Conservation (phyloP, 208 protist genomes). For the Crithidia bombi region DNA sequence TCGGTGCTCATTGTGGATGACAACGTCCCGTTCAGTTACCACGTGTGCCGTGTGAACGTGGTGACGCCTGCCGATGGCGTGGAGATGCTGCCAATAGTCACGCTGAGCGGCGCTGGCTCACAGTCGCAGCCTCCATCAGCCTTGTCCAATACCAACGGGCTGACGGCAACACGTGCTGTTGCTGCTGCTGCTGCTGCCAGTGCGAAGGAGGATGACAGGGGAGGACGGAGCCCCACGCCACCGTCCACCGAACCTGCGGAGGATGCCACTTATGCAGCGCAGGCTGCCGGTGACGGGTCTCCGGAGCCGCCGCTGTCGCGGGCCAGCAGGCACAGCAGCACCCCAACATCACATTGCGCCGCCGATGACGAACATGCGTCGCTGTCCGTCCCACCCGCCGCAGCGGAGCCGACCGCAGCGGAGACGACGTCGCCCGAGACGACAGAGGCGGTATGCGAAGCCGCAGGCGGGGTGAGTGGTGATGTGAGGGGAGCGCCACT, state of each 20-base stretch:
- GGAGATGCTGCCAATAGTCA: slow-evolving; percentile 25
- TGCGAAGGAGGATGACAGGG: not conserved
- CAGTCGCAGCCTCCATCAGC: not conserved
- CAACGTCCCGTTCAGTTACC: slow-evolving; percentile 66
- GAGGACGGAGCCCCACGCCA: not conserved
- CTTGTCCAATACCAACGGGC: not conserved
- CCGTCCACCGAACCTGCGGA: not conserved
- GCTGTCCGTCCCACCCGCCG: not conserved
- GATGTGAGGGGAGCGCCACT: not conserved
- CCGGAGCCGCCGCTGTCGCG: not conserved
- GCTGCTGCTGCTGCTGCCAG: not conserved
- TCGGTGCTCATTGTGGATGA: slow-evolving; percentile 76
- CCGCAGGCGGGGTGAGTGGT: not conserved
- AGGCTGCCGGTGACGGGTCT: not conserved
- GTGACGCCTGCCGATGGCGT: slow-evolving; percentile 42
- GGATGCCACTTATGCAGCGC: not conserved
- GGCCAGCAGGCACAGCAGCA: slow-evolving; percentile 7
- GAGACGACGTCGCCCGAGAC: slow-evolving; percentile 3
- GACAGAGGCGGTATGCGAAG: not conserved
- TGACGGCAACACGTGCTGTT: not conserved
- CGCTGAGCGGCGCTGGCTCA: slow-evolving; percentile 10
- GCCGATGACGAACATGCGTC: not conserved
- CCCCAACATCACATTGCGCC: not conserved
- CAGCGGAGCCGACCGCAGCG: not conserved
- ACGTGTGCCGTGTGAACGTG: slow-evolving; percentile 61